Evolutionary conservation across 192 early-diverging fungal species (phyloP).

Genomic region (Fimicolochytrium jonesii): DNA sequence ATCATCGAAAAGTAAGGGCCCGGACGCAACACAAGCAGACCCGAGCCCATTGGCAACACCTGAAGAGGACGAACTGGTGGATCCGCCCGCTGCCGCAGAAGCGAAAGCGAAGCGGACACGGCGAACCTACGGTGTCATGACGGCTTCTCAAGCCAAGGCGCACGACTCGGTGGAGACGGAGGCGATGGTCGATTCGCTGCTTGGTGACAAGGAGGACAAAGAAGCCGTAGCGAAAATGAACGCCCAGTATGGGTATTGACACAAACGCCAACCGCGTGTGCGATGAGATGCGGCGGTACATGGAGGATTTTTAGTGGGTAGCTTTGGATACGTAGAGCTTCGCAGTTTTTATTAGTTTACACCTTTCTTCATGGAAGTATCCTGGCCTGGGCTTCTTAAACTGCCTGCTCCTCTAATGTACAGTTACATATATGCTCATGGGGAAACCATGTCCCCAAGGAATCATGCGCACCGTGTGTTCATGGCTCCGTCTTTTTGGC

Average conservation of each 20-base stretch:
- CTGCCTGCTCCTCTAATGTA: too few relatives aligned
- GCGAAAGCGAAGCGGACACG: slow-evolving; percentile 4
- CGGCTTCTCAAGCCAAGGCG: slow-evolving; percentile 8
- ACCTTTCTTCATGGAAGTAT: too few relatives aligned
- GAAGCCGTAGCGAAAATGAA: slow-evolving; percentile 14
- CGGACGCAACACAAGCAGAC: background rate
- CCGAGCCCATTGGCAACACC: background rate
- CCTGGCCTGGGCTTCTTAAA: too few relatives aligned
- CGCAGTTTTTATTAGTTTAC: too few relatives aligned
- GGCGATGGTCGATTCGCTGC: slow-evolving; percentile 32
- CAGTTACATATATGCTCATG: too few relatives aligned
- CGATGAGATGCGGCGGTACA: too few relatives aligned
- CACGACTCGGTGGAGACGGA: slow-evolving; percentile 32
- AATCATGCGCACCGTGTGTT: too few relatives aligned
- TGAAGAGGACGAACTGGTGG: background rate
- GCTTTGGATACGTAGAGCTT: too few relatives aligned
- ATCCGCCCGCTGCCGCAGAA: background rate
- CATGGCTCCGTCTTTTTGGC: too few relatives aligned
- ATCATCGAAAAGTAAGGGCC: background rate
- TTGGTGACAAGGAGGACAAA: slow-evolving; percentile 10
- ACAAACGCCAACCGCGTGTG: too few relatives aligned
- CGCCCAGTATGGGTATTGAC: slow-evolving; percentile 32
- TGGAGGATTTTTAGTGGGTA: too few relatives aligned
- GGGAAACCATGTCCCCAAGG: too few relatives aligned
- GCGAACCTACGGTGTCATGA: slow-evolving; percentile 18